A percentile compares a stretch with the other conserved stretches of the same genome.
These are phyloP conservation scores for Datura wrightii DNA, from an alignment of 257 asterid species.

Conservation along the genomic window DNA sequence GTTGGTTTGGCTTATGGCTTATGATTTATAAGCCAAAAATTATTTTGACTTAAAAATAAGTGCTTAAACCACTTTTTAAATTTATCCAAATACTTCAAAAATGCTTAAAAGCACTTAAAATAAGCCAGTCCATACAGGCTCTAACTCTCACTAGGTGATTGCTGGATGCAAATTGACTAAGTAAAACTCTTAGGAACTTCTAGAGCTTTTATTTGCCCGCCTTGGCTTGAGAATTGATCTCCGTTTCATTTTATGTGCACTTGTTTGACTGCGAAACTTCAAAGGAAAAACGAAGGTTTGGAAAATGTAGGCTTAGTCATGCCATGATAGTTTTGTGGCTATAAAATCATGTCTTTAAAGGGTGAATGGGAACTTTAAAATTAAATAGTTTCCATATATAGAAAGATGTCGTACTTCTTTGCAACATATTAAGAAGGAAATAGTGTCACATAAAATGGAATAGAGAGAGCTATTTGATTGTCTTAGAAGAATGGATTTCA, in stretches of 20 bases:
- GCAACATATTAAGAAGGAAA: conserved; percentile 20
- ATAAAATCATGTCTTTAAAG: conserved; percentile 7
- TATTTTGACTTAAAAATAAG: too few relatives aligned
- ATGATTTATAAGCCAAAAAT: too few relatives aligned
- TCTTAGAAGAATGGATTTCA: conserved; percentile 11
- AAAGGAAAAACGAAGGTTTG: background rate
- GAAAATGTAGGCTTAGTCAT: background rate
- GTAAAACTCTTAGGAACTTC: background rate
- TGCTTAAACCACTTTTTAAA: too few relatives aligned
- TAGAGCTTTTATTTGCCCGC: background rate
- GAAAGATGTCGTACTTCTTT: background rate
- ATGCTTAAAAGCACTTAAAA: too few relatives aligned
- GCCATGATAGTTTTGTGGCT: background rate
- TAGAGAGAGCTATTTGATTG: background rate
- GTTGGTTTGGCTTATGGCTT: too few relatives aligned
- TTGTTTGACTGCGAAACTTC: background rate
- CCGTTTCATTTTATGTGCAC: too few relatives aligned
- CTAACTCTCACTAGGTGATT: background rate
- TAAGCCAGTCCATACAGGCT: too few relatives aligned
- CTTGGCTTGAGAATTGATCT: too few relatives aligned
- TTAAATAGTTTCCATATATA: background rate
- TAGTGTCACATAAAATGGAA: background rate
- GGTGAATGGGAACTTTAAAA: background rate
- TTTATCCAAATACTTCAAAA: too few relatives aligned
- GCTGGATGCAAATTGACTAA: conserved; percentile 4